phyloP scores from a whole-genome alignment of 83 land plant genomes.

The Thuja plicata region DNA sequence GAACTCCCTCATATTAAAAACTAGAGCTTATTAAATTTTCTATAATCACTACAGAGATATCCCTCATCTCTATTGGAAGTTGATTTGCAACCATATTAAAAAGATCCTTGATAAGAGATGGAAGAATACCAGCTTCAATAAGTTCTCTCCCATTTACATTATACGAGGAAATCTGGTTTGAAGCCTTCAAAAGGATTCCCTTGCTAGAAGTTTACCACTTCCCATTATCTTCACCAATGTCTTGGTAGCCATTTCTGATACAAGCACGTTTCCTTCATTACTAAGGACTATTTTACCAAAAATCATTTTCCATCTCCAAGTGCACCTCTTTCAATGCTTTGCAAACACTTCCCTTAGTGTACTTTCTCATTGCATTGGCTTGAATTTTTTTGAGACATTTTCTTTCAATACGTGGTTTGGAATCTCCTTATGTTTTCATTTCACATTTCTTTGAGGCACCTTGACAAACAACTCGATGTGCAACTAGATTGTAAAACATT shows the following conservation, averaged over 20 bases:
- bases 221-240: conserved; percentile 75
- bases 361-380: no score
- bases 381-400: no score
- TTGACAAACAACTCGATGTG: no score
- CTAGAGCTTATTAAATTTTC: conserved; percentile 86
- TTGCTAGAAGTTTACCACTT: conserved; percentile 53
- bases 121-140: conserved; percentile 82
- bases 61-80: conserved; percentile 80
- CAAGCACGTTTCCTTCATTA: conserved; percentile 73
- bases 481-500: no score
- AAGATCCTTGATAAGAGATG: conserved; percentile 86
- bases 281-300: conserved; percentile 76
- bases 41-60: conserved; percentile 86
- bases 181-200: conserved; percentile 86
- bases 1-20: conserved; percentile 56
- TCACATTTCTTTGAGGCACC: no score
- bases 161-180: conserved; percentile 79
- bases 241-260: conserved; percentile 62
- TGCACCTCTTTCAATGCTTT: conserved; percentile 85
- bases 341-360: no score
- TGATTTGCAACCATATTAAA: conserved; percentile 79
- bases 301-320: conserved; percentile 72
- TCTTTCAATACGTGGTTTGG: no score
- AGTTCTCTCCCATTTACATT: conserved; percentile 76
- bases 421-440: no score